Conservation (phyloP, 371 early-diverging fungal genomes). For the Mortierella sp. region DNA sequence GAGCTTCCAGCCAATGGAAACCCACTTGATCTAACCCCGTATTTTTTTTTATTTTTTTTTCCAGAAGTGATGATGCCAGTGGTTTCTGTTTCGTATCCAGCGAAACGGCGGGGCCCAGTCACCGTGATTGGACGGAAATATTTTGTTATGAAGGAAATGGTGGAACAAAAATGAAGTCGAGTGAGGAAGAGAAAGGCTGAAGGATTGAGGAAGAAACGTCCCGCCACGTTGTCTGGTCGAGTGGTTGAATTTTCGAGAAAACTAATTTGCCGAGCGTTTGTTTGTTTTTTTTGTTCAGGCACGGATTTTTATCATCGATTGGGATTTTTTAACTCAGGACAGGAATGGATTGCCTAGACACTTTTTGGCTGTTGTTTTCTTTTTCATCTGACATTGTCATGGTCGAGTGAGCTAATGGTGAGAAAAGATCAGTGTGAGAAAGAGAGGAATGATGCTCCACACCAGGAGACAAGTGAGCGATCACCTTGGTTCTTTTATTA, state of each 20-base stretch:
- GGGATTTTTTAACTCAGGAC: neutral
- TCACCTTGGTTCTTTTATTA: neutral
- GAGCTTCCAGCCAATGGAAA: neutral
- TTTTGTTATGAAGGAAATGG: neutral
- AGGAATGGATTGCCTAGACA: conserved; percentile 1
- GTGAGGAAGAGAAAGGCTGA: neutral
- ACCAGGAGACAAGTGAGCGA: neutral
- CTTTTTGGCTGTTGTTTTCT: neutral
- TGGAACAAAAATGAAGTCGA: neutral
- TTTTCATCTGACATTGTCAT: neutral
- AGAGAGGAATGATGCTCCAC: conserved; percentile 7
- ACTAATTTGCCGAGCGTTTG: conserved; percentile 1
- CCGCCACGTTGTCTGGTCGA: neutral
- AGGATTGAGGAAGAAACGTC: neutral
- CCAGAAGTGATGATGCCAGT: neutral
- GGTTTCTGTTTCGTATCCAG: conserved; percentile 15
- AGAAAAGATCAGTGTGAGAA: too few relatives aligned
- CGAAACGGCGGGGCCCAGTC: conserved; percentile 10
- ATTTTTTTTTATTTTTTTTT: neutral
- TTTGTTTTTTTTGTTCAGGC: conserved; percentile 4
- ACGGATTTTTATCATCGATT: neutral
- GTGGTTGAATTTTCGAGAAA: neutral
- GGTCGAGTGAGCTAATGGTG: neutral
- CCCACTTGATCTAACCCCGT: neutral
- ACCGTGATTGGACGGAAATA: neutral